phyloP scores from a whole-genome alignment of 768 basidiomycete species.

The Podaxis sp. region DNA sequence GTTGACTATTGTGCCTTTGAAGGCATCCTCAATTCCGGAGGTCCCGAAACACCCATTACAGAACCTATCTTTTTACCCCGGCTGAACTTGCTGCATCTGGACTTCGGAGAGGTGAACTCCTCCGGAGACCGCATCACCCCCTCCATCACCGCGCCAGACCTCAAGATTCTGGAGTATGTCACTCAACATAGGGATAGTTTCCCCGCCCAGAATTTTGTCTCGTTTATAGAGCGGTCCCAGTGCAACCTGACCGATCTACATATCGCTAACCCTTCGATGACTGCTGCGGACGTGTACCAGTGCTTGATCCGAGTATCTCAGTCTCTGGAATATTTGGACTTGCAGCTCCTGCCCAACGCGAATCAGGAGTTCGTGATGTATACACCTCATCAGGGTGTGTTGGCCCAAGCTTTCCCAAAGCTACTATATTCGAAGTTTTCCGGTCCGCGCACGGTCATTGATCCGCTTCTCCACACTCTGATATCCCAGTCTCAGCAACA shows the following conservation, averaged over 20 bases:
- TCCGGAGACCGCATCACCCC: background rate
- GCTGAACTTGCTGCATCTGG: background rate
- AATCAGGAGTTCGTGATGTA: background rate
- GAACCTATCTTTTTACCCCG: background rate
- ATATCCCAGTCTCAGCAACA: background rate
- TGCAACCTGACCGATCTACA: background rate
- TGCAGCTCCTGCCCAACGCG: background rate
- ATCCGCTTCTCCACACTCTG: background rate
- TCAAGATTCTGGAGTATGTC: slow-evolving; percentile 1
- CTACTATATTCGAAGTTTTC: background rate
- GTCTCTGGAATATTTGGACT: background rate
- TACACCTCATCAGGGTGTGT: background rate
- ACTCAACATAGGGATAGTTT: background rate
- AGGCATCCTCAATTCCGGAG: background rate
- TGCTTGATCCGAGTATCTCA: background rate
- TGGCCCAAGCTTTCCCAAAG: background rate
- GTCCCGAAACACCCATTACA: background rate
- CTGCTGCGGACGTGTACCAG: background rate
- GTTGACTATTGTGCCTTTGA: slow-evolving; percentile 1
- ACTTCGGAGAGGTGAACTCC: background rate
- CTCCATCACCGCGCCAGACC: slow-evolving; percentile 4
- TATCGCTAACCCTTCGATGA: background rate
- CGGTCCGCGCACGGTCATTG: background rate
- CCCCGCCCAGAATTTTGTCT: background rate
- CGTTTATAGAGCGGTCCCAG: background rate